These are phyloP conservation scores for Geranium rotundifolium DNA, from an alignment of 345 rosid species.

Conservation along the genomic window DNA sequence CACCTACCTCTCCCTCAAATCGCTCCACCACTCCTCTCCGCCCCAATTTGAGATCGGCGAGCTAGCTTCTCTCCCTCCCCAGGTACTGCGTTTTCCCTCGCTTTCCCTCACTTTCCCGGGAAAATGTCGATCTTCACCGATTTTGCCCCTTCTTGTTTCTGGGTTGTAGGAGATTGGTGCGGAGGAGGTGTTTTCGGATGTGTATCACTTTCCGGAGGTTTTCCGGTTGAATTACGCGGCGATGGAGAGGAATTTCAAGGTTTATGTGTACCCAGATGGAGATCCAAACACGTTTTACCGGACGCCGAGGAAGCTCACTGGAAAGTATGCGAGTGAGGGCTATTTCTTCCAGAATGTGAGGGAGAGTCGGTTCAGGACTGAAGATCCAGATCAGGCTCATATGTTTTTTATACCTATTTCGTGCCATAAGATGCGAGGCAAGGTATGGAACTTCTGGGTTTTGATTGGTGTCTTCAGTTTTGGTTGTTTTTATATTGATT, in stretches of 20 bases:
- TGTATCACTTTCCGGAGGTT: slow-evolving; percentile 52
- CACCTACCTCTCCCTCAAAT: slow-evolving; percentile 43
- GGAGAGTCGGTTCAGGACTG: slow-evolving; percentile 58
- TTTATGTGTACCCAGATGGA: slow-evolving; percentile 86
- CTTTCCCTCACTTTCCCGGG: not conserved
- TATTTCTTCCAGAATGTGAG: slow-evolving; percentile 88
- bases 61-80: slow-evolving; percentile 31
- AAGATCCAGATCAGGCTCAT: slow-evolving; percentile 77
- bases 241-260: slow-evolving; percentile 78
- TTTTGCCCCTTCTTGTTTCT: not conserved
- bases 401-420: slow-evolving; percentile 90
- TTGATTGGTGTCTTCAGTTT: not conserved
- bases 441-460: slow-evolving; percentile 29
- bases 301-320: slow-evolving; percentile 88
- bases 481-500: not conserved
- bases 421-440: slow-evolving; percentile 98
- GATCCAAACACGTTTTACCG: slow-evolving; percentile 82
- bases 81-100: slow-evolving; percentile 38
- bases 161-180: not conserved
- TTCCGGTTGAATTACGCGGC: slow-evolving; percentile 60
- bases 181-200: slow-evolving; percentile 25
- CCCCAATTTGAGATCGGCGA: not conserved
- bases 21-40: slow-evolving; percentile 18
- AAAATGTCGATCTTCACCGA: not conserved
- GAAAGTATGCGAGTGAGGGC: slow-evolving; percentile 98